These are phyloP conservation scores for Lanmaoa rubissima DNA, from an alignment of 768 basidiomycete genomes.

Conservation along the genomic window DNA sequence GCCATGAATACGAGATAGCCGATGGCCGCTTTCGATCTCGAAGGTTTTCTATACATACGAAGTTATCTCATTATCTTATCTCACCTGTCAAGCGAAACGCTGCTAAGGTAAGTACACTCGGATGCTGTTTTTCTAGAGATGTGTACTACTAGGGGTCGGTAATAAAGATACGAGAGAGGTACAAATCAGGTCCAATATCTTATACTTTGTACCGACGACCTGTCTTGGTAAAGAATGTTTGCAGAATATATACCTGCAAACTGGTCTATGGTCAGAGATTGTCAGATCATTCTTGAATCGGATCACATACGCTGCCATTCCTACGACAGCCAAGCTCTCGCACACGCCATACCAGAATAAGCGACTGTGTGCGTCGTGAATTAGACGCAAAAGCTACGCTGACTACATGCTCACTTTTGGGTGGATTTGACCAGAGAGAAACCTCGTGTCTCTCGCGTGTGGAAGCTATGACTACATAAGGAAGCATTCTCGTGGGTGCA, in stretches of 20 bases:
- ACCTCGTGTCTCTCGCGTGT: slow-evolving; percentile 92
- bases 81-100: neutral
- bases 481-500: neutral
- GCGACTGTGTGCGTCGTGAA: slow-evolving; percentile 46
- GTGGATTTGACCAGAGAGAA: slow-evolving; percentile 91
- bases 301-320: slow-evolving; percentile 80
- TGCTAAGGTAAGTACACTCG: neutral
- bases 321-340: slow-evolving; percentile 74
- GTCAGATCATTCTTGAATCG: neutral
- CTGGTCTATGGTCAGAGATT: slow-evolving; percentile 39
- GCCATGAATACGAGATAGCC: slow-evolving; percentile 12
- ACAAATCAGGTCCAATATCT: slow-evolving; percentile 14
- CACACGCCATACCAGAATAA: slow-evolving; percentile 93
- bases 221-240: slow-evolving; percentile 96
- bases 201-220: slow-evolving; percentile 88
- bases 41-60: neutral
- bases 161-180: slow-evolving; percentile 6
- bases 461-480: slow-evolving; percentile 58
- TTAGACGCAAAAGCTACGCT: neutral
- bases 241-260: slow-evolving; percentile 86
- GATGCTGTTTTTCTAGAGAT: neutral
- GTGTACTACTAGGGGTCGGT: neutral
- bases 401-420: slow-evolving; percentile 55
- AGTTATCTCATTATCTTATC: slow-evolving; percentile 15
- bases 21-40: neutral